Evolutionary conservation across 2,329 filamentous ascomycete genomes (phyloP).

Genomic region (Penicillium sp.): DNA sequence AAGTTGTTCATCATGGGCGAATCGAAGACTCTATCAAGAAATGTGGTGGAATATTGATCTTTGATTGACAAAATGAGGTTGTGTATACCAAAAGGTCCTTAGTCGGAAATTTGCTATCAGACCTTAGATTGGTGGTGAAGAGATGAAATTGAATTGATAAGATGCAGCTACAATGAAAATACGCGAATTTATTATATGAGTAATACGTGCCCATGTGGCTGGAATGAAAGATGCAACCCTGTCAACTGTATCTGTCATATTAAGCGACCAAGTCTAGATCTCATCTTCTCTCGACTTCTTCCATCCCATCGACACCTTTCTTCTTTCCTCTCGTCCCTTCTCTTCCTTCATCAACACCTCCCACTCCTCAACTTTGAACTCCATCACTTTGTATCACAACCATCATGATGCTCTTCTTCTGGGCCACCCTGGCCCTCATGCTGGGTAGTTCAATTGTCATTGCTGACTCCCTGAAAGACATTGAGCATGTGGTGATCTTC

Average conservation of each 20-base stretch:
- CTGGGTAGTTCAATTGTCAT: constrained; percentile 19
- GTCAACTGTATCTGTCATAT: no score
- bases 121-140: no score
- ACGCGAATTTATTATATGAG: no score
- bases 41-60: neutral
- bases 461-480: constrained; percentile 37
- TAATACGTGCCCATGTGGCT: no score
- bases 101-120: no score
- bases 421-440: constrained; percentile 9
- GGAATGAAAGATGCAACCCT: no score
- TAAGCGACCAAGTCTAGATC: neutral
- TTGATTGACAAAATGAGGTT: neutral
- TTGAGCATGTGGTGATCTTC: constrained; percentile 60
- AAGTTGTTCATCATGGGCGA: neutral
- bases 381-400: neutral
- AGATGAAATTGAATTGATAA: no score
- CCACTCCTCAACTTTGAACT: neutral
- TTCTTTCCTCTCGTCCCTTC: neutral
- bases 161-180: no score
- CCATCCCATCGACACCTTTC: constrained; percentile 54
- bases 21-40: neutral
- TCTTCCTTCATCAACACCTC: neutral
- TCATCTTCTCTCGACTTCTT: constrained; percentile 45
- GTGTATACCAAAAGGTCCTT: neutral
- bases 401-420: neutral